Conservation (phyloP, 2,329 filamentous ascomycete genomes). For the Aspergillus floridensis region DNA sequence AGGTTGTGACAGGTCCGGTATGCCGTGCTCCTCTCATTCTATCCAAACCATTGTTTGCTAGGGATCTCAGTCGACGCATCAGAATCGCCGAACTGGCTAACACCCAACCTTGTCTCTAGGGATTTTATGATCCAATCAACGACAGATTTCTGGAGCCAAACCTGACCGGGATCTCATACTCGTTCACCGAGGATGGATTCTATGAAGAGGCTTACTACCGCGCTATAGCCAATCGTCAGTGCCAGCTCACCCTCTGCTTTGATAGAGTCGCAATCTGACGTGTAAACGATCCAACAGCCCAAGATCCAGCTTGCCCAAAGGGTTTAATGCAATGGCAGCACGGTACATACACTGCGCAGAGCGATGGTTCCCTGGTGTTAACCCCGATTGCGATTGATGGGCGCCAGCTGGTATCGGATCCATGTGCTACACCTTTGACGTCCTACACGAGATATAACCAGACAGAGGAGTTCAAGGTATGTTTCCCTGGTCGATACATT, state of each 20-base stretch:
- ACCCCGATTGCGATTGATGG: slow-evolving; percentile 65
- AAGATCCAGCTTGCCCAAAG: slow-evolving; percentile 59
- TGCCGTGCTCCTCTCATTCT: slow-evolving; percentile 18
- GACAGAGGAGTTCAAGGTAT: slow-evolving; percentile 60
- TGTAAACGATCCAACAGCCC: slow-evolving; percentile 42
- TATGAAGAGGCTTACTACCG: slow-evolving; percentile 70
- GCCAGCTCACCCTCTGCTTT: not conserved
- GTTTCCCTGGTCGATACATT: not conserved
- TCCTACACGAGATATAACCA: slow-evolving; percentile 67
- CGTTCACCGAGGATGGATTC: slow-evolving; percentile 65
- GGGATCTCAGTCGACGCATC: not conserved
- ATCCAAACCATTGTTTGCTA: not conserved
- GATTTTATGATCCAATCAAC: slow-evolving; percentile 66
- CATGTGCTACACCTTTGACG: slow-evolving; percentile 56
- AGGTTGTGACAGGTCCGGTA: slow-evolving; percentile 68
- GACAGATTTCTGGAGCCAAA: slow-evolving; percentile 66
- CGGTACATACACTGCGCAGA: slow-evolving; percentile 57
- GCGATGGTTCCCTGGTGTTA: slow-evolving; percentile 59
- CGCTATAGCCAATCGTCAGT: slow-evolving; percentile 66
- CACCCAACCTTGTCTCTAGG: slow-evolving; percentile 43
- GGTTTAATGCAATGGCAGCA: slow-evolving; percentile 73
- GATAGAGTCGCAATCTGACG: slow-evolving; percentile 12
- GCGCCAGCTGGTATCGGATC: slow-evolving; percentile 63
- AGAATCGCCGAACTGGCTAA: not conserved
- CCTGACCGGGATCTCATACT: slow-evolving; percentile 69